Percentiles rank a stretch among this genome's conserved stretches.
These are phyloP conservation scores for Ceratocystis destructans DNA, from an alignment of 2,329 filamentous ascomycete genomes.

Conservation along the genomic window DNA sequence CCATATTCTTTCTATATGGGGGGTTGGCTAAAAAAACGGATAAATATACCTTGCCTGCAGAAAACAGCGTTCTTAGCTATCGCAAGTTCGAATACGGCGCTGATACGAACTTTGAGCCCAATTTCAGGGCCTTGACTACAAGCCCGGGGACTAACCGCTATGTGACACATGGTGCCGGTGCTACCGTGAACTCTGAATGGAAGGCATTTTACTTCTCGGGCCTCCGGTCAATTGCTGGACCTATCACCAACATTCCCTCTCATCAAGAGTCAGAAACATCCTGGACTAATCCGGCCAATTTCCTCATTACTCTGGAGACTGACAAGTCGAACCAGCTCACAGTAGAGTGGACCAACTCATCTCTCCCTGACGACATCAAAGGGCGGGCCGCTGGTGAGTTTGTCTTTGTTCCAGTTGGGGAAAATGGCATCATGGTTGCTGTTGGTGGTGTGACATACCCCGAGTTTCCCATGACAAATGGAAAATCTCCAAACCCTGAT, in stretches of 20 bases:
- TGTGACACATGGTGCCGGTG: conserved; percentile 49
- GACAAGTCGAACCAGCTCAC: conserved; percentile 40
- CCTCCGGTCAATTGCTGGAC: conserved; percentile 38
- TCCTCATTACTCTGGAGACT: conserved; percentile 39
- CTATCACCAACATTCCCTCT: conserved; percentile 30
- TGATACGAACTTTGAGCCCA: background rate
- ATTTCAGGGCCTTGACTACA: too few species aligned
- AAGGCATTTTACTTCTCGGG: conserved; percentile 60
- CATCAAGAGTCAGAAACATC: background rate
- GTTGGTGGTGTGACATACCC: conserved; percentile 60
- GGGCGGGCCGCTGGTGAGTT: conserved; percentile 50
- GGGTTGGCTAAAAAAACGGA: conserved; percentile 34
- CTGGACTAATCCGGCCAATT: conserved; percentile 34
- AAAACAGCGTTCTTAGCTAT: conserved; percentile 37
- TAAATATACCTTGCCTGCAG: conserved; percentile 29
- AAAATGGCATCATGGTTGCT: conserved; percentile 61
- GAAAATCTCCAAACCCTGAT: conserved; percentile 27
- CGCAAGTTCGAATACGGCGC: conserved; percentile 39
- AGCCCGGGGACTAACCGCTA: conserved; percentile 39
- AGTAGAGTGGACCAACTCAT: conserved; percentile 44
- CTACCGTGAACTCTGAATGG: conserved; percentile 54
- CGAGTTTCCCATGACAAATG: conserved; percentile 24
- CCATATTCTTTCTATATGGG: conserved; percentile 51
- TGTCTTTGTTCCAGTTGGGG: conserved; percentile 65
- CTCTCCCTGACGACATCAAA: conserved; percentile 35